phyloP scores from a whole-genome alignment of 768 basidiomycete genomes.

The Termitomyces bulborhizus region DNA sequence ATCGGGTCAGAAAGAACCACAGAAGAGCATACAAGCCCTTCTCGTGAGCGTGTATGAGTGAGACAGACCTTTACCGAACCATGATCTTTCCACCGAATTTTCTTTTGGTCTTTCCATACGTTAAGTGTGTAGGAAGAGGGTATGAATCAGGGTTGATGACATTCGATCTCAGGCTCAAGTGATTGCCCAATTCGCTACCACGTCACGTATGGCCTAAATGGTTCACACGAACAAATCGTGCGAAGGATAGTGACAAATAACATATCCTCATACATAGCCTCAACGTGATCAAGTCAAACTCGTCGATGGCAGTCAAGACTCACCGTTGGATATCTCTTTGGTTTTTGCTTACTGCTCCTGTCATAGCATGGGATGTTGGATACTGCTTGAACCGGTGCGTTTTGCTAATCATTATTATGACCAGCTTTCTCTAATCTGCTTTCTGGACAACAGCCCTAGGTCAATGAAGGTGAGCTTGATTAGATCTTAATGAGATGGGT shows the following conservation, averaged over 20 bases:
- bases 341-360: constrained; percentile 58
- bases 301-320: constrained; percentile 42
- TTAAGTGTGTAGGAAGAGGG: too few species aligned
- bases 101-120: too few species aligned
- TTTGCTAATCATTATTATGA: background rate
- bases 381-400: constrained; percentile 77
- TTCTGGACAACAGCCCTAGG: constrained; percentile 49
- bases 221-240: background rate
- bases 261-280: background rate
- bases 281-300: background rate
- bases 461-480: constrained; percentile 54
- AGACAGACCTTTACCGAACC: background rate
- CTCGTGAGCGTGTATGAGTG: background rate
- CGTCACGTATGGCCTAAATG: too few species aligned
- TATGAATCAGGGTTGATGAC: too few species aligned
- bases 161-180: background rate
- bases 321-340: constrained; percentile 58
- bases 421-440: background rate
- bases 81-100: background rate
- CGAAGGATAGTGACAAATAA: background rate
- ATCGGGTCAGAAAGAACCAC: background rate
- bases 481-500: background rate
- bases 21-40: background rate
- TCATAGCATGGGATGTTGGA: constrained; percentile 75
- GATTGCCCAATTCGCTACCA: too few species aligned